Conservation (phyloP, 176 grass and related monocot genomes). For the Bothriochloa decipiens region DNA sequence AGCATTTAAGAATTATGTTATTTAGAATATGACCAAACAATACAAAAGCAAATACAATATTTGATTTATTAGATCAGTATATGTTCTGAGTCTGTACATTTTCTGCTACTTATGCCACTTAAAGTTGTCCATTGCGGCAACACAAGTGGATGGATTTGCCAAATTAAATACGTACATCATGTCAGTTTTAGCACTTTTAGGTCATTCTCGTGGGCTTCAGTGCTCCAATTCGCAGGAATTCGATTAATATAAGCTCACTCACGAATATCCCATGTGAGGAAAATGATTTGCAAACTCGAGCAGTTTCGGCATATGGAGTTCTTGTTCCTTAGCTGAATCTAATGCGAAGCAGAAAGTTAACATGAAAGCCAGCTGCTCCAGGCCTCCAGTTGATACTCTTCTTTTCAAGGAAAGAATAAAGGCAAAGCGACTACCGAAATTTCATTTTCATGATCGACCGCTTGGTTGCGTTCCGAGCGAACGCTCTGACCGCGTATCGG, state of each 20-base stretch:
- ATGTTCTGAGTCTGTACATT: not conserved
- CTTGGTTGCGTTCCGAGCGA: no score
- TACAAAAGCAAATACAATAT: not conserved
- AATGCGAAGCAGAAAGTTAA: not conserved
- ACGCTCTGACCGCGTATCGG: no score
- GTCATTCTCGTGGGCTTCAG: not conserved
- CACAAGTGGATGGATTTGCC: not conserved
- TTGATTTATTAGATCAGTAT: not conserved
- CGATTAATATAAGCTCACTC: not conserved
- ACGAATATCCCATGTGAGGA: not conserved
- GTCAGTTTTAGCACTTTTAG: not conserved
- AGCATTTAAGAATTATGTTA: not conserved
- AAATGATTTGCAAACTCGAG: not conserved
- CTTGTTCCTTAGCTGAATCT: not conserved
- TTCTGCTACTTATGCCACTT: not conserved
- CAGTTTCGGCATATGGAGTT: not conserved
- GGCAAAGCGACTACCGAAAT: no score
- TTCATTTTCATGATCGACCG: no score
- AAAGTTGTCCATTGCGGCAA: not conserved
- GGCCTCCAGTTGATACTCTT: not conserved
- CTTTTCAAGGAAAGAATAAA: not conserved
- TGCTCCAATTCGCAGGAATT: not conserved
- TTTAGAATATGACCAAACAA: no score
- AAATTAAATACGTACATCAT: not conserved
- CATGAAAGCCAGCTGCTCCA: not conserved